These are phyloP conservation scores for Cystobasidium pallidum DNA, from an alignment of 1,284 basidiomycete species.

Conservation along the genomic window DNA sequence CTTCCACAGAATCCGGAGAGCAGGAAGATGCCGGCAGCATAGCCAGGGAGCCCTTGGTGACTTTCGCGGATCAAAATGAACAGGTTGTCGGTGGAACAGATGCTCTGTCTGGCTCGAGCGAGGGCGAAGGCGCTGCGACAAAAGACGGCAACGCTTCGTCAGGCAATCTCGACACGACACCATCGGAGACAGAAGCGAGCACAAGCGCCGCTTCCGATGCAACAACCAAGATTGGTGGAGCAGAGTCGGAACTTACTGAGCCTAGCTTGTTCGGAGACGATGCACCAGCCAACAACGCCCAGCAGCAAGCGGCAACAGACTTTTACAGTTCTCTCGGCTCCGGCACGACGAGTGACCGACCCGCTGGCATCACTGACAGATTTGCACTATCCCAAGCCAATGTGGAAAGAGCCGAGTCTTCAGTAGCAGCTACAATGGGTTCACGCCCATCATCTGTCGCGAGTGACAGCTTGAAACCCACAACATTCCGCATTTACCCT, in stretches of 20 bases:
- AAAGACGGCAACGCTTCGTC: conserved; percentile 52
- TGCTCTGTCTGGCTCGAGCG: conserved; percentile 49
- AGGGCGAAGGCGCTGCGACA: conserved; percentile 61
- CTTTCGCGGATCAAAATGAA: conserved; percentile 71
- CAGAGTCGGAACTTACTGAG: conserved; percentile 54
- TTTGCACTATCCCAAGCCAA: conserved; percentile 37
- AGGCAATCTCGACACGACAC: conserved; percentile 61
- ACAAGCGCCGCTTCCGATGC: conserved; percentile 67
- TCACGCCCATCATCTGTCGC: conserved; percentile 81
- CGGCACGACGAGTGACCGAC: conserved; percentile 60
- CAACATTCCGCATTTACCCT: conserved; percentile 91
- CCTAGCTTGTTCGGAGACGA: conserved; percentile 89
- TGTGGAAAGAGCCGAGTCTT: conserved; percentile 71
- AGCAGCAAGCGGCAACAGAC: conserved; percentile 61
- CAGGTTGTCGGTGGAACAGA: conserved; percentile 56
- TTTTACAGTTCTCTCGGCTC: conserved; percentile 57
- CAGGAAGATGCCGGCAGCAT: conserved; percentile 42
- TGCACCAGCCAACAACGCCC: conserved; percentile 57
- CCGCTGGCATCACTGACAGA: conserved; percentile 19
- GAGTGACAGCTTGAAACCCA: conserved; percentile 67
- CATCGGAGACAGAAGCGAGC: conserved; percentile 68
- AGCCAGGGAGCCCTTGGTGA: conserved; percentile 70
- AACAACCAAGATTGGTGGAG: conserved; percentile 68
- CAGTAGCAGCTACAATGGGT: conserved; percentile 85
- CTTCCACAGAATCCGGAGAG: conserved; percentile 46